Conservation (phyloP, 2,329 filamentous ascomycete species). For the Periconia digitata region DNA sequence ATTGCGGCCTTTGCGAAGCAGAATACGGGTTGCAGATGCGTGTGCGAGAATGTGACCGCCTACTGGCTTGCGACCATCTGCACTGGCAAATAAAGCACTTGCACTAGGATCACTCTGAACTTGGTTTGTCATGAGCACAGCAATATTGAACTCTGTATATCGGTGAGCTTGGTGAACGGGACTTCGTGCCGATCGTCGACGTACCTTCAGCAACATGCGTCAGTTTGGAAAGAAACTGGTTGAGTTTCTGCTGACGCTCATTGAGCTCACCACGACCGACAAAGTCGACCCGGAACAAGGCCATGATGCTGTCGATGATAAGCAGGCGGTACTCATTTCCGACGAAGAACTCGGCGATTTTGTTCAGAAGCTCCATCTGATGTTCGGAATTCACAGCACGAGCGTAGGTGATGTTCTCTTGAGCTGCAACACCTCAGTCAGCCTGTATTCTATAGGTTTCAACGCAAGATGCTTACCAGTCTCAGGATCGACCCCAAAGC, state of each 20-base stretch:
- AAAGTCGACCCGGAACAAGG: slow-evolving; percentile 68
- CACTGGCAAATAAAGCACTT: slow-evolving; percentile 66
- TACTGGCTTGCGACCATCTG: slow-evolving; percentile 68
- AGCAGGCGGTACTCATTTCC: slow-evolving; percentile 66
- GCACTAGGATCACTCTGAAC: slow-evolving; percentile 72
- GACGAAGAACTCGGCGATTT: slow-evolving; percentile 62
- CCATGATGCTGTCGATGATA: slow-evolving; percentile 71
- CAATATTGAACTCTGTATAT: slow-evolving; percentile 69
- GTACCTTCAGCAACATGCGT: slow-evolving; percentile 66
- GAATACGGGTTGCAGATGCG: slow-evolving; percentile 66
- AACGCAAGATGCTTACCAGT: slow-evolving; percentile 18
- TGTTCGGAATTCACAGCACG: slow-evolving; percentile 68
- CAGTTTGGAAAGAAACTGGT: slow-evolving; percentile 64
- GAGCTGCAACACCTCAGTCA: slow-evolving; percentile 59
- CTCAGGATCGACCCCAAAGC: slow-evolving; percentile 56
- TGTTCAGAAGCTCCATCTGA: slow-evolving; percentile 65
- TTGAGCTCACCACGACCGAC: slow-evolving; percentile 67
- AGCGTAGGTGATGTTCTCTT: slow-evolving; percentile 69
- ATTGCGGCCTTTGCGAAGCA: slow-evolving; percentile 68
- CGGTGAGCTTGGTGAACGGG: too few relatives aligned
- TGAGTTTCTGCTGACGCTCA: slow-evolving; percentile 69
- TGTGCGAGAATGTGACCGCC: slow-evolving; percentile 70
- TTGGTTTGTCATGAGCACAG: slow-evolving; percentile 63
- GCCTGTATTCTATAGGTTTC: slow-evolving; percentile 12
- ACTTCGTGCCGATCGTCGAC: too few relatives aligned